phyloP scores from a whole-genome alignment of 805 yeast genomes.

The Komagataella mondaviorum region DNA sequence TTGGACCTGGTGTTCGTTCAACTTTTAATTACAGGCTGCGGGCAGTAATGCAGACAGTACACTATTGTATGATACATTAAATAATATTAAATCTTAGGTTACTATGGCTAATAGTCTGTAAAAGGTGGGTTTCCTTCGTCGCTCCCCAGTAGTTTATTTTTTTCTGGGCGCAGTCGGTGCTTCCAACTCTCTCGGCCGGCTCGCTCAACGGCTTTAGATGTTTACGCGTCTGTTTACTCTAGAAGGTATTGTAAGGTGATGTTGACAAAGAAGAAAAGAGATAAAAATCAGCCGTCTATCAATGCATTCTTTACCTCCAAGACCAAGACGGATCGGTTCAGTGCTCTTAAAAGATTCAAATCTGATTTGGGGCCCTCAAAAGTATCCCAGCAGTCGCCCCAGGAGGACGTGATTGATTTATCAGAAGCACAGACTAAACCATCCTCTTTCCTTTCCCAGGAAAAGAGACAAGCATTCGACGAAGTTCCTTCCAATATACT shows the following conservation, averaged over 20 bases:
- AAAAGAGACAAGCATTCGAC: neutral
- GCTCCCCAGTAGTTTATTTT: neutral
- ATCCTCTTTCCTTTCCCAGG: neutral
- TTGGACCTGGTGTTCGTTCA: neutral
- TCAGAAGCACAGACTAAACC: neutral
- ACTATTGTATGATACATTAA: neutral
- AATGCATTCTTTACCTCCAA: neutral
- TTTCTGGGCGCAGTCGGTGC: neutral
- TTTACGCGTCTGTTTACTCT: neutral
- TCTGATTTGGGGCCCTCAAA: neutral
- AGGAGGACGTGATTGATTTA: neutral
- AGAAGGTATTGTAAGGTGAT: neutral
- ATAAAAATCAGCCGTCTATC: neutral
- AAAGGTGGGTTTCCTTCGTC: neutral
- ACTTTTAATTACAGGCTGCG: neutral
- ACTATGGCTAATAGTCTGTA: neutral
- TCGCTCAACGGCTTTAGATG: neutral
- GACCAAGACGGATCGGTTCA: neutral
- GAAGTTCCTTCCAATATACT: neutral
- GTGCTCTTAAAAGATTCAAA: neutral
- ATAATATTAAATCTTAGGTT: neutral
- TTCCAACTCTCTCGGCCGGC: neutral
- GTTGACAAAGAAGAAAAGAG: neutral
- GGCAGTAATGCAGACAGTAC: neutral
- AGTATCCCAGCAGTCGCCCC: neutral